Evolutionary conservation across 768 basidiomycete species (phyloP).

Genomic region (Podaxis sp.): DNA sequence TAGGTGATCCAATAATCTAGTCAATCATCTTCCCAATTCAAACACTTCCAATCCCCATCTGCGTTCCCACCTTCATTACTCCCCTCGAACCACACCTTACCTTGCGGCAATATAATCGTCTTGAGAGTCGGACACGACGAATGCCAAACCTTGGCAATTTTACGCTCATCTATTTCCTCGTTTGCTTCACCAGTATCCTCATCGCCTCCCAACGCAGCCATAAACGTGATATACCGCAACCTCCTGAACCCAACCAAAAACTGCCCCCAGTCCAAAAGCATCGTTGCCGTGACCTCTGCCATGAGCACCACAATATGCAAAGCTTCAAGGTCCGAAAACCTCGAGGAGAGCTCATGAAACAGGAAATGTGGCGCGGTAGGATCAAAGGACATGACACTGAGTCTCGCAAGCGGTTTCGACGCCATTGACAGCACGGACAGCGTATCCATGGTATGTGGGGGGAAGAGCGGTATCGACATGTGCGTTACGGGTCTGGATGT

Average conservation of each 20-base stretch:
- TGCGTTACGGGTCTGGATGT: constrained; percentile 45
- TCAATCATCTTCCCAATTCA: constrained; percentile 9
- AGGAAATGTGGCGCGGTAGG: constrained; percentile 40
- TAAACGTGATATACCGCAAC: constrained; percentile 40
- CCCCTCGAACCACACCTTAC: constrained; percentile 57
- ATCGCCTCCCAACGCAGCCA: constrained; percentile 24
- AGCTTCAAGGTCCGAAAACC: constrained; percentile 53
- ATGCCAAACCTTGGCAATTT: constrained; percentile 56
- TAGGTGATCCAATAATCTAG: background rate
- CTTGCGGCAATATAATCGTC: constrained; percentile 64
- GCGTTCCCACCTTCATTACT: constrained; percentile 1
- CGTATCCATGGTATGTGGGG: constrained; percentile 34
- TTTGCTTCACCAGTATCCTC: constrained; percentile 27
- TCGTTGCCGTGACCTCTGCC: constrained; percentile 44
- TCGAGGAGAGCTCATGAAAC: constrained; percentile 43
- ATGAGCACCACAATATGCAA: constrained; percentile 59
- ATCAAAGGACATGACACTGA: constrained; percentile 63
- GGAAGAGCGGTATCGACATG: constrained; percentile 53
- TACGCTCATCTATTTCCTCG: constrained; percentile 39
- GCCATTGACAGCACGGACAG: constrained; percentile 43
- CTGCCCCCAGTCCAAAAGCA: constrained; percentile 27
- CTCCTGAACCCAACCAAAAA: constrained; percentile 38
- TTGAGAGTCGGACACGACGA: constrained; percentile 55
- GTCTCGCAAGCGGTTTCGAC: constrained; percentile 37
- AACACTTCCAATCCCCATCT: constrained; percentile 15